Evolutionary conservation across 108 stramenopile species (phyloP).

Genomic region (Skeletonema marinoi): DNA sequence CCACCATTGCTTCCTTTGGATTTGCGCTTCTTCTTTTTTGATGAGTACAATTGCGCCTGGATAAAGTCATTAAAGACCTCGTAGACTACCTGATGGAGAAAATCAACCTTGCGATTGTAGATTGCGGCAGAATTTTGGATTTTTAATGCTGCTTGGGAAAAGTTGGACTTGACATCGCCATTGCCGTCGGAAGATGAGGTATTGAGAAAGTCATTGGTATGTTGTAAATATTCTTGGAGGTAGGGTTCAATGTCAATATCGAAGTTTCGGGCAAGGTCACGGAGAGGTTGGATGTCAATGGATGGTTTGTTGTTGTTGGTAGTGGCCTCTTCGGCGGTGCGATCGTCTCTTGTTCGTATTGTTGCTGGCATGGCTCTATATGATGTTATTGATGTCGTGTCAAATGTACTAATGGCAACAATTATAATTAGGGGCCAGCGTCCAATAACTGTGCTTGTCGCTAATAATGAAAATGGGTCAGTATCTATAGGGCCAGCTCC

Average conservation of each 20-base stretch:
- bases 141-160: constrained; percentile 95
- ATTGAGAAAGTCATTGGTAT: not conserved
- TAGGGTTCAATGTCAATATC: constrained; percentile 95
- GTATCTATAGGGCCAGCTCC: too few species aligned
- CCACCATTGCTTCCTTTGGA: constrained; percentile 17
- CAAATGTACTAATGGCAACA: too few species aligned
- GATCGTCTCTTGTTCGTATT: constrained; percentile 5
- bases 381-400: not conserved
- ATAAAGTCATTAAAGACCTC: constrained; percentile 75
- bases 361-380: not conserved
- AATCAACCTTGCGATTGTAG: constrained; percentile 96
- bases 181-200: too few species aligned
- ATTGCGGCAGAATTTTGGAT: constrained; percentile 86
- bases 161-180: constrained; percentile 59
- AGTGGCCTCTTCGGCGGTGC: not conserved
- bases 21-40: constrained; percentile 13
- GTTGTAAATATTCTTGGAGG: constrained; percentile 61
- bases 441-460: too few species aligned
- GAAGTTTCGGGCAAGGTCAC: constrained; percentile 93
- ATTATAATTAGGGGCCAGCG: too few species aligned
- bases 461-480: too few species aligned
- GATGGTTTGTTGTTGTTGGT: not conserved
- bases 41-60: constrained; percentile 10
- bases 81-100: constrained; percentile 89
- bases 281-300: constrained; percentile 80